A percentile compares a stretch with the other conserved stretches of the same genome.
These are phyloP conservation scores for Albophoma yamanashiensis DNA, from an alignment of 2,329 filamentous ascomycete genomes.

Conservation along the genomic window DNA sequence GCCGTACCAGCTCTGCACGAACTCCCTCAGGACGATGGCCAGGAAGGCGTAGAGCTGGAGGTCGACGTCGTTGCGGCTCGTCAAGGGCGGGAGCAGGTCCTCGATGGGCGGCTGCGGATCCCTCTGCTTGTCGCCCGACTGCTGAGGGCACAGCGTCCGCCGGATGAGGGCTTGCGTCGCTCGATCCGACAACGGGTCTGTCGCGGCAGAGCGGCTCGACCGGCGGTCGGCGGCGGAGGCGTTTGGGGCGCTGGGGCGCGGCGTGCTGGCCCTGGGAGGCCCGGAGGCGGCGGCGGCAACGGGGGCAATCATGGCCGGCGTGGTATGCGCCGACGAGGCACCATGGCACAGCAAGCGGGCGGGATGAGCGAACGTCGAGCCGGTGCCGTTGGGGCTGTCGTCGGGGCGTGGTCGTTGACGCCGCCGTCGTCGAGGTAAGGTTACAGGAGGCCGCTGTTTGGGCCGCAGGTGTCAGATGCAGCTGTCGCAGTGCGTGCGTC, in stretches of 20 bases:
- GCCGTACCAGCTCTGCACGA: slow-evolving; percentile 85
- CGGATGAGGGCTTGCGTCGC: slow-evolving; percentile 75
- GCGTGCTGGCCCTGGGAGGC: slow-evolving; percentile 4
- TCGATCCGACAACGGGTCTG: slow-evolving; percentile 58
- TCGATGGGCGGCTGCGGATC: slow-evolving; percentile 50
- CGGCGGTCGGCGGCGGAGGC: slow-evolving; percentile 17
- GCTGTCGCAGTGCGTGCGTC: background rate
- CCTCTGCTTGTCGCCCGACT: slow-evolving; percentile 45
- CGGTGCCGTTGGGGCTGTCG: background rate
- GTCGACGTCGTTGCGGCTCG: slow-evolving; percentile 89
- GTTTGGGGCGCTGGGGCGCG: slow-evolving; percentile 3
- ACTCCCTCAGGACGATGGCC: slow-evolving; percentile 80
- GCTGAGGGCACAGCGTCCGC: slow-evolving; percentile 70
- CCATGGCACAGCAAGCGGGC: slow-evolving; percentile 13
- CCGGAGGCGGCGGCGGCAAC: slow-evolving; percentile 7
- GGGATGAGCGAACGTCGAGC: background rate
- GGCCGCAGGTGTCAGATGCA: slow-evolving; percentile 8
- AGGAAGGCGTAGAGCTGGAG: slow-evolving; percentile 87
- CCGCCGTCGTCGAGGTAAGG: slow-evolving; percentile 8
- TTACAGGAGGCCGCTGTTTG: slow-evolving; percentile 7
- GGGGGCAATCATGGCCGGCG: slow-evolving; percentile 18
- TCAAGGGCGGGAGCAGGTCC: slow-evolving; percentile 78
- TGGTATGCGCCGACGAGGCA: slow-evolving; percentile 4
- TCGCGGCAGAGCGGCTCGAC: slow-evolving; percentile 19
- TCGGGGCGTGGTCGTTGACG: background rate